phyloP scores from a whole-genome alignment of 352 stramenopile genomes.

The Nothophytophthora sp. region DNA sequence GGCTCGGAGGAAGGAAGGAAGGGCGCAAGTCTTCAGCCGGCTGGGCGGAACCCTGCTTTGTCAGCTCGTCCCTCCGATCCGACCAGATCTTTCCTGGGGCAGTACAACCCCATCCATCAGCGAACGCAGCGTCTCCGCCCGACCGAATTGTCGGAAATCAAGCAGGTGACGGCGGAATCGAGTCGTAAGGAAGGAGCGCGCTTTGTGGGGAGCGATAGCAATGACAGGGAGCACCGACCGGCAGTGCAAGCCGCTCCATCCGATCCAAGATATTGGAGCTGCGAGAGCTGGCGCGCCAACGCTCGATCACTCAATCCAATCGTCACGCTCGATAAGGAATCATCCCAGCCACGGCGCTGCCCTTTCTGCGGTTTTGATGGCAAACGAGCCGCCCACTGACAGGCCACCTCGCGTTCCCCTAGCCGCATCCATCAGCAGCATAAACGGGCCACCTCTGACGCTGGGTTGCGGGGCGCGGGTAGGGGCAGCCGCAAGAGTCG shows the following conservation, averaged over 20 bases:
- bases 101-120: neutral
- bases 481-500: too few species aligned
- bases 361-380: neutral
- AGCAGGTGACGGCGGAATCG: too few species aligned
- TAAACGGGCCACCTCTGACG: neutral
- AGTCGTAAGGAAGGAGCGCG: too few species aligned
- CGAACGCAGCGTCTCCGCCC: neutral
- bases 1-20: neutral
- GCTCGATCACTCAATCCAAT: neutral
- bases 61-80: slow-evolving; percentile 2
- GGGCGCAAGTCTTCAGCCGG: slow-evolving; percentile 7
- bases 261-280: too few species aligned
- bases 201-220: too few species aligned
- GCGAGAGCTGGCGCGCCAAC: too few species aligned
- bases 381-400: neutral
- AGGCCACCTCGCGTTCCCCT: neutral
- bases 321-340: too few species aligned
- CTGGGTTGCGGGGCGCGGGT: neutral
- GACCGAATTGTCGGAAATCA: too few species aligned
- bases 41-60: neutral
- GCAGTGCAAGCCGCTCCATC: too few species aligned
- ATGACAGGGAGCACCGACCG: too few species aligned
- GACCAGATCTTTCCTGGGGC: slow-evolving; percentile 22
- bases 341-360: neutral
- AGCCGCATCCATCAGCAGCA: neutral